A percentile compares a stretch with the other conserved stretches of the same genome.
phyloP scores from a whole-genome alignment of 495 filamentous ascomycete genomes.

The Trichoderma asperelloides region DNA sequence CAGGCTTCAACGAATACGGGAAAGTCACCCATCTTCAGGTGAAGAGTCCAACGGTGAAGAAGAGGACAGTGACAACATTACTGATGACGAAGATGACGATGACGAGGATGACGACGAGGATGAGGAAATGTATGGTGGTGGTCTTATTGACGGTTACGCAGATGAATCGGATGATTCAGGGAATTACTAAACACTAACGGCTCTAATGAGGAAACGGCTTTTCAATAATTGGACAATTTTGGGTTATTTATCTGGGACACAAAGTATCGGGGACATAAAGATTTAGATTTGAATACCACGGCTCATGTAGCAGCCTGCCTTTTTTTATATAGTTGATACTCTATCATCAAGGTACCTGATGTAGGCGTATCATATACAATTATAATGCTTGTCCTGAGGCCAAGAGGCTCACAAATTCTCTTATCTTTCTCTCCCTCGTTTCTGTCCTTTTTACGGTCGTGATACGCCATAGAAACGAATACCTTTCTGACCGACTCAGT shows the following conservation, averaged over 20 bases:
- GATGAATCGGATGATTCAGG: neutral
- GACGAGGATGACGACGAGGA: neutral
- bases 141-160: slow-evolving; percentile 3
- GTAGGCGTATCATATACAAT: neutral
- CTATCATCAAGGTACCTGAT: neutral
- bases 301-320: no score
- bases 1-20: neutral
- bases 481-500: slow-evolving; percentile 34
- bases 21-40: neutral
- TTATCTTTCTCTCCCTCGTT: slow-evolving; percentile 20
- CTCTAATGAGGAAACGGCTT: neutral
- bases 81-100: neutral
- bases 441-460: slow-evolving; percentile 28
- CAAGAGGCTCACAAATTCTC: slow-evolving; percentile 21
- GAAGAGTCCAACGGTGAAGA: neutral
- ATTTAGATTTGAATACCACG: no score
- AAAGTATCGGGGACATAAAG: no score
- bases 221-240: neutral
- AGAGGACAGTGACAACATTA: neutral
- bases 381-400: slow-evolving; percentile 18
- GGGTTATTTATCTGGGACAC: neutral
- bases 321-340: no score
- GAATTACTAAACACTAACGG: neutral
- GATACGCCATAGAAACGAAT: slow-evolving; percentile 33
- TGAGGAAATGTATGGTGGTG: neutral